phyloP scores from a whole-genome alignment of 2,329 filamentous ascomycete genomes.

The Botrytis hyacinthi region DNA sequence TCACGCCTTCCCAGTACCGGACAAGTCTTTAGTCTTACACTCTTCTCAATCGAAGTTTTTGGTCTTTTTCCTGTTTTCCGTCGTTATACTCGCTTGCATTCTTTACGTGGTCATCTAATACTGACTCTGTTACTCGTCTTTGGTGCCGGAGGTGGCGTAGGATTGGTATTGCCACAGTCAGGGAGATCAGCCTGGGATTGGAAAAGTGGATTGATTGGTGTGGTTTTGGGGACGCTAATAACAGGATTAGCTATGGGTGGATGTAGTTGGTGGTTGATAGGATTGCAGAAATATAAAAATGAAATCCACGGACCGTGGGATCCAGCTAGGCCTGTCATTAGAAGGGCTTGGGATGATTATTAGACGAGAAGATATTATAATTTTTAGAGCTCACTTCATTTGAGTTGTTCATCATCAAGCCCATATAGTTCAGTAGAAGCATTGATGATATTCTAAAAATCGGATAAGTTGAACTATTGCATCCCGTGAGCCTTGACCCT shows the following conservation, averaged over 20 bases:
- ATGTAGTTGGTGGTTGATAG: slow-evolving; percentile 97
- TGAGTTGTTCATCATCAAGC: not conserved
- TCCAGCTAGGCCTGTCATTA: slow-evolving; percentile 83
- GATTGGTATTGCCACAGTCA: slow-evolving; percentile 50
- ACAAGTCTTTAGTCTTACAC: slow-evolving; percentile 89
- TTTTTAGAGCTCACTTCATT: not conserved
- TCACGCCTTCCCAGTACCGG: slow-evolving; percentile 85
- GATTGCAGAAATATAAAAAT: slow-evolving; percentile 97
- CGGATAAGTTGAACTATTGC: not conserved
- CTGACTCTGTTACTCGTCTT: slow-evolving; percentile 76
- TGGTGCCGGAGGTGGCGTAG: slow-evolving; percentile 76
- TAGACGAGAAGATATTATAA: not conserved
- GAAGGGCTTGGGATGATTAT: slow-evolving; percentile 38
- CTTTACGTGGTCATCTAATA: slow-evolving; percentile 75
- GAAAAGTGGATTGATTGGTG: slow-evolving; percentile 54
- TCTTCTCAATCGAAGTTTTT: slow-evolving; percentile 97
- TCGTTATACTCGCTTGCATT: slow-evolving; percentile 78
- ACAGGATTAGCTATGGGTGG: slow-evolving; percentile 81
- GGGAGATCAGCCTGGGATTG: slow-evolving; percentile 49
- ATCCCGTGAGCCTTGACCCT: not conserved
- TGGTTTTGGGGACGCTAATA: slow-evolving; percentile 71
- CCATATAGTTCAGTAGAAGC: not conserved
- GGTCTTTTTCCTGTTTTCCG: slow-evolving; percentile 96
- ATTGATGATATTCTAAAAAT: not conserved
- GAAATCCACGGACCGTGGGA: slow-evolving; percentile 99